These are phyloP conservation scores for Aspergillus olivimuriae DNA, from an alignment of 495 filamentous ascomycete genomes.

Conservation along the genomic window DNA sequence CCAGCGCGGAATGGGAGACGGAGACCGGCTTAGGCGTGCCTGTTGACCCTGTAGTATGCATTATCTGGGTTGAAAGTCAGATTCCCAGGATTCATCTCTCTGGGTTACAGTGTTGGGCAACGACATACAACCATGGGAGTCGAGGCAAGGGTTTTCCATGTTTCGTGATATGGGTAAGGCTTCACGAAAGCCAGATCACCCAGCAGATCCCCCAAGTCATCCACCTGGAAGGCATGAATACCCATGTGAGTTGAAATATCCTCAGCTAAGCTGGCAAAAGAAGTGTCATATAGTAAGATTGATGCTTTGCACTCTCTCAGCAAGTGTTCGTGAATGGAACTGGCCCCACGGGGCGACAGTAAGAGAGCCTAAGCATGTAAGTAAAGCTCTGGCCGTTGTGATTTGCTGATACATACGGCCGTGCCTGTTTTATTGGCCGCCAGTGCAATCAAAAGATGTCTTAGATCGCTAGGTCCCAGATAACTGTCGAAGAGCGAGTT, in stretches of 20 bases:
- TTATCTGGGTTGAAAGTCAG: neutral
- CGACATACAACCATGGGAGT: neutral
- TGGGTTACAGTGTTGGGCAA: neutral
- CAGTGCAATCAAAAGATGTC: conserved; percentile 2
- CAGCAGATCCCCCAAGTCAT: conserved; percentile 4
- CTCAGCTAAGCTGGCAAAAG: neutral
- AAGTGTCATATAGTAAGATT: conserved; percentile 4
- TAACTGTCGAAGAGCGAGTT: neutral
- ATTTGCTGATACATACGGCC: conserved; percentile 8
- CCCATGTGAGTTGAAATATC: neutral
- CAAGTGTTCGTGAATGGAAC: conserved; percentile 4
- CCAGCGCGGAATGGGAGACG: conserved; percentile 4
- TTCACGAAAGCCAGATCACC: neutral
- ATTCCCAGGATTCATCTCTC: neutral
- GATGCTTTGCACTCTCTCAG: neutral
- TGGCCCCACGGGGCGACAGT: conserved; percentile 7
- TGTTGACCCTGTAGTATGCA: conserved; percentile 39
- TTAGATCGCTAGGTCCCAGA: conserved; percentile 19
- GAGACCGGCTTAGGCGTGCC: conserved; percentile 33
- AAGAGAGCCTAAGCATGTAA: neutral
- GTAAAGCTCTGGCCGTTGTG: neutral
- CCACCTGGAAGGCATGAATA: neutral
- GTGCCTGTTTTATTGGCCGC: conserved; percentile 18
- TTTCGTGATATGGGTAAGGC: conserved; percentile 5
- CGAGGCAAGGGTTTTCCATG: neutral